Base-by-base conservation (phyloP, 2,329 filamentous ascomycete genomes). In the Pestalotiopsis sp. region DNA sequence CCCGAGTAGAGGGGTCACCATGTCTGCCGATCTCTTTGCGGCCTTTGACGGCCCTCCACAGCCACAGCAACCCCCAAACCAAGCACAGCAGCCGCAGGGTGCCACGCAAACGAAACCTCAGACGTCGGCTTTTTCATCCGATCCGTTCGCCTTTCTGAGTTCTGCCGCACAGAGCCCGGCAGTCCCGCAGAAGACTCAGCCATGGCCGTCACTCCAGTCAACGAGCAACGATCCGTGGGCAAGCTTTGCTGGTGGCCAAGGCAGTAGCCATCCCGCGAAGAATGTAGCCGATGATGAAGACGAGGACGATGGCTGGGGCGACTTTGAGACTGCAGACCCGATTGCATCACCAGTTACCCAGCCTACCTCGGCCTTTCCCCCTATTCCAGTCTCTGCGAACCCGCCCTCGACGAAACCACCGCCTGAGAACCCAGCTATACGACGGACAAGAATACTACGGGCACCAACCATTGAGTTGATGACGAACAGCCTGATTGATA, bases 21-120 rank as follows among this genome's bases (percentile, higher is more conserved):
- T 91, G 89, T 91, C 89, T 73, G 87, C 88, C 70, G 88, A 91
- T 78, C 85, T 91, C 68, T 89, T 91, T 75, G 89, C 88, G 67
- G 87, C 89, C 72, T 90, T 91, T 73, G 88, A 86, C 74, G 82
- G 80, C 73, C 80, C 83, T 72, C 82, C 57, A 27, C 49, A 41
- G 60, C 62, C 69, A 45, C 68, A 68, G 27, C 49, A 41, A 63
- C 62, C 69, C 39, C 67, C 68, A 27, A 57, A 39, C 23, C 56
- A 27, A 39, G 56, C 25, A 6, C 57, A 60, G 36, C 27, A 23
- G 20, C 45, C 17, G 17, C 45, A n/a, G 45, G 23, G 20, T 23
- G n/a, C 66, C 58, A 64, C 41, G 67, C 63, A 68, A 69, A 57
- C 52, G 68, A 73, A 79, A 68, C 77, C 77, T 66, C 67, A 71